Evolutionary conservation across 2,329 filamentous ascomycete species (phyloP).

Genomic region (Penicillium sp.): DNA sequence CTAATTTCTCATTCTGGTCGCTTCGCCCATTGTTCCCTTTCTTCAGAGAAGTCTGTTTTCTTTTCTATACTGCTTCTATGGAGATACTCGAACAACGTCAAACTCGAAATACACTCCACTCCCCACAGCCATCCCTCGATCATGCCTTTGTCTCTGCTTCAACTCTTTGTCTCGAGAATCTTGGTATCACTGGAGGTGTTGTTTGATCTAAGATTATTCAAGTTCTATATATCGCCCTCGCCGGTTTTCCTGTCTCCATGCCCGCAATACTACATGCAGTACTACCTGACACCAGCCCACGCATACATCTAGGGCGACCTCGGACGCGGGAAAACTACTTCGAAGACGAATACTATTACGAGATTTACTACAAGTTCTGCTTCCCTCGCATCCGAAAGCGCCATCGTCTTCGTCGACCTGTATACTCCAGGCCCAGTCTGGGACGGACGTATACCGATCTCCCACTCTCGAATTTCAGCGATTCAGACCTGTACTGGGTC

Average conservation of each 20-base stretch:
- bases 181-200: constrained; percentile 8
- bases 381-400: no score
- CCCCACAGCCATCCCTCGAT: constrained; percentile 7
- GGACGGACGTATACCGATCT: neutral
- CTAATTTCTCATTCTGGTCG: neutral
- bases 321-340: neutral
- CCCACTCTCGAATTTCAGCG: neutral
- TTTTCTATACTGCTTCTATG: neutral
- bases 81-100: neutral
- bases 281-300: no score
- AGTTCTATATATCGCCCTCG: neutral
- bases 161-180: constrained; percentile 1
- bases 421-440: neutral
- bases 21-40: neutral
- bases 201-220: neutral
- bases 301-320: neutral
- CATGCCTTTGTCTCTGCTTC: constrained; percentile 14
- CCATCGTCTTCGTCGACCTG: neutral
- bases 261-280: neutral
- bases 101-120: neutral
- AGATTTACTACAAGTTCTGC: neutral
- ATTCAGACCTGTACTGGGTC: neutral
- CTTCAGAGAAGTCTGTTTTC: neutral
- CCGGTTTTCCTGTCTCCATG: neutral
- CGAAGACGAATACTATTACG: neutral